Percentiles rank a stretch among this genome's conserved stretches.
phyloP scores from a whole-genome alignment of 2,329 filamentous ascomycete species.

The Trichoderma cornu-damae region DNA sequence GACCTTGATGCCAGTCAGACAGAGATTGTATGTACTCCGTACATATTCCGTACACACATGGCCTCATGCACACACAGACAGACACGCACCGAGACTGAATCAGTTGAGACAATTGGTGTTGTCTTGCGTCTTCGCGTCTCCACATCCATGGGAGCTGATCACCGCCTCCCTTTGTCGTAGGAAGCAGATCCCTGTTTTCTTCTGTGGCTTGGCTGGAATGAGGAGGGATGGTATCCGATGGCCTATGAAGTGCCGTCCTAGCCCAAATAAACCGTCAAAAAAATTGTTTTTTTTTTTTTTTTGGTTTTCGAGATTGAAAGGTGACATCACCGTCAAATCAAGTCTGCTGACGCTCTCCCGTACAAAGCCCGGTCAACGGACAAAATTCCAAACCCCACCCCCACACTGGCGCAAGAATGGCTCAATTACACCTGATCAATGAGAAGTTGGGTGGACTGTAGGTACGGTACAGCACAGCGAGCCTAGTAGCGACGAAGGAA shows the following conservation, averaged over 20 bases:
- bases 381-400: conserved; percentile 10
- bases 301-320: not conserved
- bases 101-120: not conserved
- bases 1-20: conserved; percentile 1
- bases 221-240: not conserved
- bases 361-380: not conserved
- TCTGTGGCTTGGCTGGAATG: not conserved
- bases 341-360: conserved; percentile 5
- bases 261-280: not conserved
- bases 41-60: not conserved
- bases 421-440: not conserved
- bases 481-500: not conserved
- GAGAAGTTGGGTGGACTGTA: not conserved
- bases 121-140: not conserved
- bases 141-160: too few species aligned
- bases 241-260: not conserved
- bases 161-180: not conserved
- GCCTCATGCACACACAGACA: not conserved
- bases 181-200: too few species aligned
- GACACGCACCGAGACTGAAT: not conserved
- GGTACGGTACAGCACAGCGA: not conserved
- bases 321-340: conserved; percentile 6
- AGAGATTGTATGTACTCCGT: conserved; percentile 11
- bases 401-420: conserved; percentile 10
- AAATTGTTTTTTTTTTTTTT: too few species aligned